Evolutionary conservation across 2,329 filamentous ascomycete species (phyloP).

Genomic region (Bipolaris zeicola): DNA sequence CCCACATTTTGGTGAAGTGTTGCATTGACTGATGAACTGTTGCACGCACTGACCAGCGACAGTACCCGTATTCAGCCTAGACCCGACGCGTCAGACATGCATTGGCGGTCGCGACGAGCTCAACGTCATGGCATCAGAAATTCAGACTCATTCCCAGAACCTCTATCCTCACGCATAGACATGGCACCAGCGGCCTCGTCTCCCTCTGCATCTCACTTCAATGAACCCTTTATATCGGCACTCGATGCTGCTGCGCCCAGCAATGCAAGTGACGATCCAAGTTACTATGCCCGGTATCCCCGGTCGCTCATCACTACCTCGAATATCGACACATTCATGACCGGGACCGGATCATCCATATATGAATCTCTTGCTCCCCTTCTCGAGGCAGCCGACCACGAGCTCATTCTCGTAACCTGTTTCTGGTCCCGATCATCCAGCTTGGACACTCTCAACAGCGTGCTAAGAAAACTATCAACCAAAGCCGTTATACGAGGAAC

Average conservation of each 20-base stretch:
- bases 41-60: neutral
- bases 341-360: constrained; percentile 54
- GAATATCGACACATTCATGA: constrained; percentile 45
- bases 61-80: constrained; percentile 19
- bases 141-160: neutral
- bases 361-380: constrained; percentile 62
- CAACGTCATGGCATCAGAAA: constrained; percentile 34
- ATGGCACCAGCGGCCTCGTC: constrained; percentile 14
- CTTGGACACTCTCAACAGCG: constrained; percentile 61
- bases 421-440: constrained; percentile 77
- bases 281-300: constrained; percentile 48
- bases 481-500: constrained; percentile 45
- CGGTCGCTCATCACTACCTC: constrained; percentile 44
- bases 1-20: neutral
- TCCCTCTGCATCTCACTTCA: constrained; percentile 17
- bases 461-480: constrained; percentile 65
- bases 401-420: constrained; percentile 79
- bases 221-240: constrained; percentile 36
- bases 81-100: constrained; percentile 11
- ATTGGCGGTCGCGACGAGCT: constrained; percentile 15
- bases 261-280: constrained; percentile 43
- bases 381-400: constrained; percentile 64
- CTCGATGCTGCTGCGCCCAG: constrained; percentile 29
- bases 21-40: neutral
- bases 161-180: neutral